A percentile compares a stretch with the other conserved stretches of the same genome.
Evolutionary conservation across 306 rosid genomes (phyloP).

Genomic region (Macrotyloma uniflorum): DNA sequence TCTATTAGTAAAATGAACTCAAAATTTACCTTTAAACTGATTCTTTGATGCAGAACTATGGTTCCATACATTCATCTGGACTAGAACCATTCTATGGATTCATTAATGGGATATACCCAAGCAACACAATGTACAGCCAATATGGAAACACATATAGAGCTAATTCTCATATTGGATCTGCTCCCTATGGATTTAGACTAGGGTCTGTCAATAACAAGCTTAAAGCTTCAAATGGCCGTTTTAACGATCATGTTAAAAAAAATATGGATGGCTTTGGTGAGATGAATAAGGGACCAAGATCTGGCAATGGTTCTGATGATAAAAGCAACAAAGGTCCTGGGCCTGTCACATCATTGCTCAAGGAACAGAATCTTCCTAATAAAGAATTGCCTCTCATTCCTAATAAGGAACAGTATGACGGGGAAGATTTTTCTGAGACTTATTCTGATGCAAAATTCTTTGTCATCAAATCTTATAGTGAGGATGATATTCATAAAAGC

Average conservation of each 20-base stretch:
- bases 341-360: constrained; percentile 39
- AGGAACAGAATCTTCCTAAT: constrained; percentile 46
- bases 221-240: constrained; percentile 24
- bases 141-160: constrained; percentile 47
- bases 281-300: constrained; percentile 61
- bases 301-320: constrained; percentile 37
- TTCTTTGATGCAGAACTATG: constrained; percentile 39
- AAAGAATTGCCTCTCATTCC: constrained; percentile 38
- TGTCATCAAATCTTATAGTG: constrained; percentile 61
- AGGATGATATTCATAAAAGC: constrained; percentile 65
- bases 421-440: constrained; percentile 45
- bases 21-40: neutral
- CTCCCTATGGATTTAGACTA: constrained; percentile 44
- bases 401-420: constrained; percentile 43
- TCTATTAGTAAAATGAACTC: neutral
- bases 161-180: constrained; percentile 41
- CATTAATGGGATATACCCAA: constrained; percentile 39
- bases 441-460: constrained; percentile 52
- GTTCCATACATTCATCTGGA: constrained; percentile 40
- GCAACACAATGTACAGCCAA: constrained; percentile 40
- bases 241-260: constrained; percentile 28
- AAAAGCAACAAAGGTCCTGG: constrained; percentile 28
- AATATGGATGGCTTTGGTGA: constrained; percentile 48
- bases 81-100: constrained; percentile 45
- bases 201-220: constrained; percentile 26